Conservation (phyloP, 768 basidiomycete species). For the Lactarius sp. region DNA sequence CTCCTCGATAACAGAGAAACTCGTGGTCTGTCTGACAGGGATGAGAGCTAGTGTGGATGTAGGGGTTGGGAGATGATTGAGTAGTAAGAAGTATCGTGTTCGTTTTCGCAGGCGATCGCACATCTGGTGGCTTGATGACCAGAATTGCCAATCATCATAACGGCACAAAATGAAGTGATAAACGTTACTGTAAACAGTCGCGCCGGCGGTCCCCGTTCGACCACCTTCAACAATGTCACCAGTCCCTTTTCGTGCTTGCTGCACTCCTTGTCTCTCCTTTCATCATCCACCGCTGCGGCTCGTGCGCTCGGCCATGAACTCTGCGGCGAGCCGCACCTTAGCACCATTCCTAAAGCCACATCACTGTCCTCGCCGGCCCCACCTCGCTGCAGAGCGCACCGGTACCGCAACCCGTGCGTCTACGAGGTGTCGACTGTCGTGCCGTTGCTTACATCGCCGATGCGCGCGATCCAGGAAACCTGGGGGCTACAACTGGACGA, state of each 20-base stretch:
- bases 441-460: constrained; percentile 33
- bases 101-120: too few relatives aligned
- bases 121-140: too few relatives aligned
- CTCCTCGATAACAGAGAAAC: too few relatives aligned
- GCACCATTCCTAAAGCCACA: constrained; percentile 63
- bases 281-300: neutral
- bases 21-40: too few relatives aligned
- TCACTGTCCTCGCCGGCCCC: constrained; percentile 34
- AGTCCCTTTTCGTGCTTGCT: constrained; percentile 32
- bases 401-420: constrained; percentile 50
- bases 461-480: constrained; percentile 69
- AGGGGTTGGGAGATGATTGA: too few relatives aligned
- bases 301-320: constrained; percentile 61
- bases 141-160: too few relatives aligned
- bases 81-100: too few relatives aligned
- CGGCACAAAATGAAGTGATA: too few relatives aligned
- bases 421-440: constrained; percentile 30
- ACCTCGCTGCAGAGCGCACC: constrained; percentile 29
- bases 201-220: constrained; percentile 38
- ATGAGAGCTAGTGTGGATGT: too few relatives aligned
- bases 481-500: constrained; percentile 59
- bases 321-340: constrained; percentile 79
- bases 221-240: constrained; percentile 47
- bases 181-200: too few relatives aligned
- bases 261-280: too few relatives aligned